These are phyloP conservation scores for Moniliophthora roreri DNA, from an alignment of 1,284 basidiomycete genomes.

Conservation along the genomic window DNA sequence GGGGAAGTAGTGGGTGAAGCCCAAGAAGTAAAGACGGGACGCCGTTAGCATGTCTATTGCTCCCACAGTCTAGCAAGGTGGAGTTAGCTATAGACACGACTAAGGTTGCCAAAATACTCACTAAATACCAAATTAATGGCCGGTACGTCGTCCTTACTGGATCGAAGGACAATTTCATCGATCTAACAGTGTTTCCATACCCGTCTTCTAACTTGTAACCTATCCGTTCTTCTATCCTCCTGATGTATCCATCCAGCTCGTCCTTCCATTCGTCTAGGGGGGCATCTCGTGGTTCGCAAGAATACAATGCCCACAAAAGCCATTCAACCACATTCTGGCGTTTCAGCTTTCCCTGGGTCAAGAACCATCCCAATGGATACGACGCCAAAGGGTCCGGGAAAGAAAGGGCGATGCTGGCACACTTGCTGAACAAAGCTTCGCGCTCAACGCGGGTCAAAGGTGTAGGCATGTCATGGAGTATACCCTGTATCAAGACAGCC, in stretches of 20 bases:
- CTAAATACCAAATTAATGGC: constrained; percentile 63
- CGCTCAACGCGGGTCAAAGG: constrained; percentile 43
- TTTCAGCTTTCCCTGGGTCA: constrained; percentile 26
- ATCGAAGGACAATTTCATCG: constrained; percentile 57
- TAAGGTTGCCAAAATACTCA: constrained; percentile 29
- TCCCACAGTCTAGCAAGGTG: constrained; percentile 45
- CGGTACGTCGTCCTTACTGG: constrained; percentile 52
- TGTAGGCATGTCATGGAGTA: constrained; percentile 37
- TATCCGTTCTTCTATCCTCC: constrained; percentile 33
- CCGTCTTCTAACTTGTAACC: constrained; percentile 40
- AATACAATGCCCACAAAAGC: constrained; percentile 67
- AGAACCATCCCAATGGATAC: constrained; percentile 58
- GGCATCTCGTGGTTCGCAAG: constrained; percentile 29
- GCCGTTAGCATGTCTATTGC: constrained; percentile 47
- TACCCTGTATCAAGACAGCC: constrained; percentile 29
- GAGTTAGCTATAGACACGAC: not conserved
- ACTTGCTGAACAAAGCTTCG: constrained; percentile 41
- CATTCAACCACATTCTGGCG: constrained; percentile 57
- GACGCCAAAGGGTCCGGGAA: constrained; percentile 17
- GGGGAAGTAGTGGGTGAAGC: constrained; percentile 55
- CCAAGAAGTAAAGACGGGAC: constrained; percentile 35
- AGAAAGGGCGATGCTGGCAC: not conserved
- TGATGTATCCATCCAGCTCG: constrained; percentile 47
- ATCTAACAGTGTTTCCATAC: constrained; percentile 32
- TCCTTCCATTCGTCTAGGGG: constrained; percentile 39